Evolutionary conservation across 2,329 filamentous ascomycete genomes (phyloP).

Genomic region (Clathrospora elynae): DNA sequence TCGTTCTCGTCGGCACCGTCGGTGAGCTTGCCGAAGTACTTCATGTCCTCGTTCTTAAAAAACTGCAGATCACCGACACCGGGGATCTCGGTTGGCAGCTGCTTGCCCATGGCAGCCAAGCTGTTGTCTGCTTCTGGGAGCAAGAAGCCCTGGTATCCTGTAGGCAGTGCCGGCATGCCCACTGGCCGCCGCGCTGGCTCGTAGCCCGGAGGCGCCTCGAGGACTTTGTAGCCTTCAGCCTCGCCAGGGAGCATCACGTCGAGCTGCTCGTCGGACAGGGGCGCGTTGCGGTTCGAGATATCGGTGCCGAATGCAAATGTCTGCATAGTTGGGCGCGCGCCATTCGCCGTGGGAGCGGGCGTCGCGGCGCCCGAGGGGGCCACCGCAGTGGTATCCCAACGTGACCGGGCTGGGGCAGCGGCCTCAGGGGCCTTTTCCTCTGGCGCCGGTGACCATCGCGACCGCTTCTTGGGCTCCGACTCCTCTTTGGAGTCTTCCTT

Average conservation of each 20-base stretch:
- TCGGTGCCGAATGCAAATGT: slow-evolving; percentile 78
- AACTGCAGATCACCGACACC: slow-evolving; percentile 96
- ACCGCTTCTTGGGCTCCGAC: slow-evolving; percentile 59
- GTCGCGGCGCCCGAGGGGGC: slow-evolving; percentile 30
- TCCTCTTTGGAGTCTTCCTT: slow-evolving; percentile 27
- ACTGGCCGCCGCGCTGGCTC: slow-evolving; percentile 75
- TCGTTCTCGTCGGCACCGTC: slow-evolving; percentile 91
- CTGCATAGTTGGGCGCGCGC: slow-evolving; percentile 41
- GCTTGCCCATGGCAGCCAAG: slow-evolving; percentile 76
- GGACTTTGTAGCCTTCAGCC: slow-evolving; percentile 87
- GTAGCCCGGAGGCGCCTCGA: slow-evolving; percentile 90
- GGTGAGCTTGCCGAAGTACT: slow-evolving; percentile 96
- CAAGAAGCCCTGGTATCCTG: slow-evolving; percentile 80
- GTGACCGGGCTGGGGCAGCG: slow-evolving; percentile 37
- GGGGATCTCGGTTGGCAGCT: slow-evolving; percentile 92
- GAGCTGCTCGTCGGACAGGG: slow-evolving; percentile 91
- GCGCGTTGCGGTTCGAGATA: slow-evolving; percentile 75
- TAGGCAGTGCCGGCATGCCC: slow-evolving; percentile 76
- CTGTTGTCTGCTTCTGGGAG: slow-evolving; percentile 93
- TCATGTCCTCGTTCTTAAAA: slow-evolving; percentile 98
- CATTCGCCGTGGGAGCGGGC: slow-evolving; percentile 32
- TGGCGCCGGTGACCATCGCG: slow-evolving; percentile 76
- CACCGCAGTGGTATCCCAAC: slow-evolving; percentile 44
- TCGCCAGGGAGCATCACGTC: slow-evolving; percentile 88
- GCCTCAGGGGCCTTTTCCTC: slow-evolving; percentile 64